A percentile compares a stretch with the other conserved stretches of the same genome.
Evolutionary conservation across 1,284 basidiomycete species (phyloP).

Genomic region (Fistulinella cinereoalba): DNA sequence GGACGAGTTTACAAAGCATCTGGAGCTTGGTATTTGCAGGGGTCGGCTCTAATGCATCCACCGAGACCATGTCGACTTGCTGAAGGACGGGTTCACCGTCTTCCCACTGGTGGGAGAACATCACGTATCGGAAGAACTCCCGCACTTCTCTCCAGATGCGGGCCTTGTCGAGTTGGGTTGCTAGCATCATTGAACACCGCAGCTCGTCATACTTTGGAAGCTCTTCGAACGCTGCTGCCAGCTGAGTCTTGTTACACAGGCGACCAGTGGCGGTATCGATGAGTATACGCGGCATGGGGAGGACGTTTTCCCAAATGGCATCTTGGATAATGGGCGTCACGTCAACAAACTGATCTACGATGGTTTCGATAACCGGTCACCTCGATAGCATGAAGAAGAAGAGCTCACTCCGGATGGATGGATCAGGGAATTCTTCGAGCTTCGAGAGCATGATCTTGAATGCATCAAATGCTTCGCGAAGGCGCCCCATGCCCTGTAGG

Average conservation of each 20-base stretch:
- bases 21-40: slow-evolving; percentile 1
- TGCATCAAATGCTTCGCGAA: not conserved
- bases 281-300: not conserved
- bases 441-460: not conserved
- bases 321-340: not conserved
- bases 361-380: not conserved
- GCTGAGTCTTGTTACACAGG: not conserved
- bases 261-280: slow-evolving; percentile 1
- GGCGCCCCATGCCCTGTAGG: not conserved
- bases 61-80: not conserved
- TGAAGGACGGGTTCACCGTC: slow-evolving; percentile 3
- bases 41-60: slow-evolving; percentile 2
- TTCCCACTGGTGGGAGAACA: too few species aligned
- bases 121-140: too few species aligned
- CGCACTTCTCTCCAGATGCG: too few species aligned
- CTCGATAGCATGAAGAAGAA: not conserved
- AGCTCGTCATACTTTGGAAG: too few species aligned
- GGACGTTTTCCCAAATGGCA: not conserved
- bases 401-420: too few species aligned
- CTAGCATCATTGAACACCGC: too few species aligned
- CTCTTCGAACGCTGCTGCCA: not conserved
- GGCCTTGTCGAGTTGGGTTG: too few species aligned
- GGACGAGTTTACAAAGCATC: slow-evolving; percentile 1
- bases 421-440: not conserved
- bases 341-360: not conserved